Percentiles rank a stretch among this genome's conserved stretches.
Evolutionary conservation across 805 yeast species (phyloP).

Genomic region (Suhomyces sp.): DNA sequence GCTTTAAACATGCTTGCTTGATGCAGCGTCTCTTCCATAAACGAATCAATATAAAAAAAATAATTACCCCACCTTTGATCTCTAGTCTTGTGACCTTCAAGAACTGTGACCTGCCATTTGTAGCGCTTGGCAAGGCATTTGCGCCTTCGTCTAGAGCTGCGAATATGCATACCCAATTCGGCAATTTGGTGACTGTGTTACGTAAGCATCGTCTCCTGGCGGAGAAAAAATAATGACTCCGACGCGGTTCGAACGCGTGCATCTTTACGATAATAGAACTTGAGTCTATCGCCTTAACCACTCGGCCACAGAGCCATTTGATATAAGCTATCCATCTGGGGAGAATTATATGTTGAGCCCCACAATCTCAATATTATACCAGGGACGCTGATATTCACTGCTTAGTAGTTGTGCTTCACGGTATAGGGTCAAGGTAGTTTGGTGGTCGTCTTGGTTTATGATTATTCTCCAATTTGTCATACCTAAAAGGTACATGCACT

Average conservation of each 20-base stretch:
- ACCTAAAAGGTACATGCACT: too few relatives aligned
- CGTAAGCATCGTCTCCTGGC: neutral
- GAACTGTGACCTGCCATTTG: neutral
- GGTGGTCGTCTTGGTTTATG: too few relatives aligned
- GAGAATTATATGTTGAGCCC: too few relatives aligned
- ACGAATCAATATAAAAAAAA: neutral
- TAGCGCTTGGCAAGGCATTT: neutral
- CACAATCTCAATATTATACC: too few relatives aligned
- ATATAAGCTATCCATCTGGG: too few relatives aligned
- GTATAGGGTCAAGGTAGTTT: too few relatives aligned
- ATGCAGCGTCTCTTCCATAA: neutral
- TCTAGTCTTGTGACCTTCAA: neutral
- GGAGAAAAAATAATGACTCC: constrained; percentile 10
- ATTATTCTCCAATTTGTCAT: too few relatives aligned
- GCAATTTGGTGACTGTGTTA: neutral
- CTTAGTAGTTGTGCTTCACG: too few relatives aligned
- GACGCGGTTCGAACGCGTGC: constrained; percentile 13
- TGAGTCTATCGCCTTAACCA: constrained; percentile 14
- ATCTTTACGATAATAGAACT: constrained; percentile 13
- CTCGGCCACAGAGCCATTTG: constrained; percentile 12
- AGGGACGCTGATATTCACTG: too few relatives aligned
- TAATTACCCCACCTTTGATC: neutral
- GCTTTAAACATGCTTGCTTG: neutral
- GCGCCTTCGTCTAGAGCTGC: neutral
- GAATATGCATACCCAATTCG: neutral